Conservation (phyloP, 768 basidiomycete species). For the Boletus rex-veris region DNA sequence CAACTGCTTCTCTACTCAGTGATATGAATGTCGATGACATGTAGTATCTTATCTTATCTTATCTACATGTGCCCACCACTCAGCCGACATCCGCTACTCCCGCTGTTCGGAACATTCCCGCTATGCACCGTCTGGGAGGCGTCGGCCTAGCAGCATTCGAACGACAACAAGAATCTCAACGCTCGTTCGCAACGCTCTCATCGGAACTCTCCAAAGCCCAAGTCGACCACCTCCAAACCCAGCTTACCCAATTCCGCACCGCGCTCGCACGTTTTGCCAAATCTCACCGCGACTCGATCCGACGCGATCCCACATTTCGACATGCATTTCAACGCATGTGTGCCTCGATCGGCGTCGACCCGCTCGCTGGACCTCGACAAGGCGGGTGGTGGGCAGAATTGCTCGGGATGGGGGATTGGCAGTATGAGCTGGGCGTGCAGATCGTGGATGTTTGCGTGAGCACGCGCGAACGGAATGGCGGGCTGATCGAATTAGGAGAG, state of each 20-base stretch:
- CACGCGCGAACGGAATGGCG: slow-evolving; percentile 87
- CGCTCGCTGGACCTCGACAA: slow-evolving; percentile 78
- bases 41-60: slow-evolving; percentile 6
- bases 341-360: slow-evolving; percentile 90
- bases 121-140: slow-evolving; percentile 73
- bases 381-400: slow-evolving; percentile 93
- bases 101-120: background rate
- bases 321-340: slow-evolving; percentile 97
- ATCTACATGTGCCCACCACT: background rate
- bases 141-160: slow-evolving; percentile 89
- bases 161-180: slow-evolving; percentile 76
- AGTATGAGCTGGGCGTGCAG: slow-evolving; percentile 93
- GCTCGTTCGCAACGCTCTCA: slow-evolving; percentile 81
- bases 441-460: slow-evolving; percentile 89
- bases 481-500: slow-evolving; percentile 86
- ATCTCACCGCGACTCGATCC: slow-evolving; percentile 81
- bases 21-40: too few species aligned
- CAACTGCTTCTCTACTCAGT: too few species aligned
- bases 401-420: slow-evolving; percentile 89
- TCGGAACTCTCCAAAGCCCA: slow-evolving; percentile 72
- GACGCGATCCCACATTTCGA: slow-evolving; percentile 79
- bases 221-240: slow-evolving; percentile 72
- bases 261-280: slow-evolving; percentile 77
- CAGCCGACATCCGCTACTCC: too few species aligned
- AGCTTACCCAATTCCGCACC: slow-evolving; percentile 80